These are phyloP conservation scores for Myriosclerotinia curreyana DNA, from an alignment of 2,329 filamentous ascomycete genomes.

Conservation along the genomic window DNA sequence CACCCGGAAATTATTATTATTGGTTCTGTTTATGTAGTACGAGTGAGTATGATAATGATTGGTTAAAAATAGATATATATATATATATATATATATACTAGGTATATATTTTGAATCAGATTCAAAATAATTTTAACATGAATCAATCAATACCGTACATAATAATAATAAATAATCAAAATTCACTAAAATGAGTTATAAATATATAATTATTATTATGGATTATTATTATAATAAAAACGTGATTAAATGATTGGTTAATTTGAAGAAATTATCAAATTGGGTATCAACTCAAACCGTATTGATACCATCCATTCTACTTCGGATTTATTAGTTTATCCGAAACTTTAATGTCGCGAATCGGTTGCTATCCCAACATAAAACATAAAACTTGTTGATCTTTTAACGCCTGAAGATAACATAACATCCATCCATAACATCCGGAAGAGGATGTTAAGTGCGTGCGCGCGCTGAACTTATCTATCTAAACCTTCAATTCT, in stretches of 20 bases:
- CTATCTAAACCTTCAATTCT: slow-evolving; percentile 19
- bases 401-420: slow-evolving; percentile 22
- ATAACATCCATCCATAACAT: not conserved
- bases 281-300: too few species aligned
- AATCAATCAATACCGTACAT: too few species aligned
- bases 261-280: not conserved
- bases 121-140: slow-evolving; percentile 5
- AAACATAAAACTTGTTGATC: slow-evolving; percentile 21
- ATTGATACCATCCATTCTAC: too few species aligned
- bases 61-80: slow-evolving; percentile 6
- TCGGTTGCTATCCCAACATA: slow-evolving; percentile 17
- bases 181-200: too few species aligned
- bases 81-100: not conserved
- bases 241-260: too few species aligned
- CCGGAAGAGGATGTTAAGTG: too few species aligned
- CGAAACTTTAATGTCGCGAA: not conserved
- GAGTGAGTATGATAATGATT: too few species aligned
- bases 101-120: slow-evolving; percentile 1
- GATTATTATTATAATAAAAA: too few species aligned
- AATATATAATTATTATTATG: too few species aligned
- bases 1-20: not conserved
- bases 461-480: slow-evolving; percentile 14
- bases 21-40: too few species aligned
- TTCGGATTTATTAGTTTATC: not conserved
- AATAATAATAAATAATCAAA: too few species aligned